phyloP scores from a whole-genome alignment of 495 filamentous ascomycete species.

The Tuber indicum region DNA sequence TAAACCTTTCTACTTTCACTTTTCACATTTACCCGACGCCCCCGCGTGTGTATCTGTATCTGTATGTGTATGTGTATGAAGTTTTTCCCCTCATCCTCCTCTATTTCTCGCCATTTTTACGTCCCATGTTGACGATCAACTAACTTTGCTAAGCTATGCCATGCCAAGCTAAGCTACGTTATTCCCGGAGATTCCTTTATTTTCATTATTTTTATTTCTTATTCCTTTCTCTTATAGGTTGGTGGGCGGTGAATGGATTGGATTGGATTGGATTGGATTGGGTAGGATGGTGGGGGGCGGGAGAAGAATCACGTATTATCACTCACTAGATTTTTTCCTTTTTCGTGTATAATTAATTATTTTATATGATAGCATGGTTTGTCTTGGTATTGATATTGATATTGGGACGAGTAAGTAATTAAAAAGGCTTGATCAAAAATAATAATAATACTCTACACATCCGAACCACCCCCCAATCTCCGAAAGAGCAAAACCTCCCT shows the following conservation, averaged over 20 bases:
- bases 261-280: not conserved
- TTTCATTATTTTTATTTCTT: not conserved
- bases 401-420: not conserved
- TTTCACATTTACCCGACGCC: not conserved
- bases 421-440: not conserved
- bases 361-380: not conserved
- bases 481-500: slow-evolving; percentile 12
- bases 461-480: slow-evolving; percentile 1
- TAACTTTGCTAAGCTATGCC: not conserved
- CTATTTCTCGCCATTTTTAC: not conserved
- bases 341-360: not conserved
- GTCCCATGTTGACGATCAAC: not conserved
- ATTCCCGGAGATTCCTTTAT: not conserved
- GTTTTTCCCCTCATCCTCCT: not conserved
- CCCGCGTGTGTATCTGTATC: too few species aligned
- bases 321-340: not conserved
- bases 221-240: not conserved
- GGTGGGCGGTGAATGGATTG: not conserved
- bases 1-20: not conserved
- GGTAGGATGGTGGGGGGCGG: not conserved
- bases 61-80: not conserved
- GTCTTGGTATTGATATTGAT: not conserved
- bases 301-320: not conserved
- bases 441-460: not conserved
- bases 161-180: not conserved